phyloP scores from a whole-genome alignment of 495 filamentous ascomycete genomes.

The Talaromyces ruber region DNA sequence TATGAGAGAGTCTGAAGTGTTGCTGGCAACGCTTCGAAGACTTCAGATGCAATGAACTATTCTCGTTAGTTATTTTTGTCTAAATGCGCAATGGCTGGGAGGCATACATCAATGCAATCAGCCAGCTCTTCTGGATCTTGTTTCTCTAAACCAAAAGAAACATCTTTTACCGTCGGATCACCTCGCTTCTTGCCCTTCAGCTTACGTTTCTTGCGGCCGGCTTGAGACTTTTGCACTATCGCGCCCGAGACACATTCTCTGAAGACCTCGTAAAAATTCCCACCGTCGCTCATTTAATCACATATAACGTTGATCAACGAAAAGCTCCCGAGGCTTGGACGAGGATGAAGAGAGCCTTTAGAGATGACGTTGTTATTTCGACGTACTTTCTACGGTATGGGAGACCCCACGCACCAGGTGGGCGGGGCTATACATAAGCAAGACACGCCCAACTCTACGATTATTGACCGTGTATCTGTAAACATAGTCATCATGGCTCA shows the following conservation, averaged over 20 bases:
- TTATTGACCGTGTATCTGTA: background rate
- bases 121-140: slow-evolving; percentile 57
- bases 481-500: background rate
- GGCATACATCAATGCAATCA: slow-evolving; percentile 60
- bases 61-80: slow-evolving; percentile 4
- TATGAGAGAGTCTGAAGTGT: slow-evolving; percentile 55
- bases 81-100: background rate
- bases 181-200: slow-evolving; percentile 17
- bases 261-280: slow-evolving; percentile 59
- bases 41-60: slow-evolving; percentile 63
- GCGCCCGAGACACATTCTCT: slow-evolving; percentile 55
- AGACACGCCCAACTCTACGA: background rate
- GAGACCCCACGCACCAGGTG: background rate
- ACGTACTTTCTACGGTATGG: too few relatives aligned
- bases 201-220: slow-evolving; percentile 30
- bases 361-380: background rate
- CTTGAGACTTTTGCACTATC: slow-evolving; percentile 47
- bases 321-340: background rate
- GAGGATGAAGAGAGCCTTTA: background rate
- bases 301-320: background rate
- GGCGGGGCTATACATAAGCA: background rate
- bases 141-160: slow-evolving; percentile 10
- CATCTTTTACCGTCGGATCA: slow-evolving; percentile 25
- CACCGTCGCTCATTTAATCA: slow-evolving; percentile 16
- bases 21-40: slow-evolving; percentile 54